A percentile compares a stretch with the other conserved stretches of the same genome.
Evolutionary conservation across 495 filamentous ascomycete genomes (phyloP).

Genomic region (Ascobolus immersus): DNA sequence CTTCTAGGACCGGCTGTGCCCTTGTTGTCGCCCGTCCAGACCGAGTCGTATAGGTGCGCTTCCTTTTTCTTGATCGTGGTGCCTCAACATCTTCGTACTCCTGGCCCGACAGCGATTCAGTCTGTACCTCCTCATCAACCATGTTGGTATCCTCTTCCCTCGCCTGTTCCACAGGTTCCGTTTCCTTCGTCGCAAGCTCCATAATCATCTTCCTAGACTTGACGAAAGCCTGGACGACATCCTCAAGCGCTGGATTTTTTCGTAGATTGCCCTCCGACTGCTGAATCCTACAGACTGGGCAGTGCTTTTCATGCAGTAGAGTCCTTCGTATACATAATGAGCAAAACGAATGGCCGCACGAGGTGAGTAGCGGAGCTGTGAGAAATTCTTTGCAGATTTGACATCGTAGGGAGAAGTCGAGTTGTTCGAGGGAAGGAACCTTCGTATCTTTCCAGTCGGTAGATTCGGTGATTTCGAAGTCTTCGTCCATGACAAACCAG

Average conservation of each 20-base stretch:
- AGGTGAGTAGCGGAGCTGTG: too few relatives aligned
- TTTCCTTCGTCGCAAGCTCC: conserved; percentile 30
- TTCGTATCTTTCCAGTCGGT: too few relatives aligned
- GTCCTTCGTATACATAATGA: too few relatives aligned
- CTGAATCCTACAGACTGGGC: conserved; percentile 49
- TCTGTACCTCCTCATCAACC: conserved; percentile 15
- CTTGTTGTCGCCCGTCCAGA: background rate
- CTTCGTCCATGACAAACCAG: too few relatives aligned
- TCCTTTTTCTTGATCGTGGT: background rate
- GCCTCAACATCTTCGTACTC: conserved; percentile 4
- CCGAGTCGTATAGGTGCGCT: background rate
- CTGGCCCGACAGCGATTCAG: conserved; percentile 8
- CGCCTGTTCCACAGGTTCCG: conserved; percentile 20
- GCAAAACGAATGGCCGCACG: too few relatives aligned
- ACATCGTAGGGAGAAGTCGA: too few relatives aligned
- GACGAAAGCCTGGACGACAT: conserved; percentile 58
- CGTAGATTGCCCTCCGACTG: conserved; percentile 67
- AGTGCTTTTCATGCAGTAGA: conserved; percentile 55
- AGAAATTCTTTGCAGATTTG: too few relatives aligned
- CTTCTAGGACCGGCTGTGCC: conserved; percentile 11
- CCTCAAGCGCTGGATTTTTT: conserved; percentile 57
- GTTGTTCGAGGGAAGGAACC: too few relatives aligned
- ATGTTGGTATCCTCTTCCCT: conserved; percentile 10
- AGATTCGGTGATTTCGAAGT: too few relatives aligned
- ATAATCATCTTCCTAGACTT: conserved; percentile 35